Conservation (phyloP, 352 stramenopile species). For the Globisporangium cederbergense region DNA sequence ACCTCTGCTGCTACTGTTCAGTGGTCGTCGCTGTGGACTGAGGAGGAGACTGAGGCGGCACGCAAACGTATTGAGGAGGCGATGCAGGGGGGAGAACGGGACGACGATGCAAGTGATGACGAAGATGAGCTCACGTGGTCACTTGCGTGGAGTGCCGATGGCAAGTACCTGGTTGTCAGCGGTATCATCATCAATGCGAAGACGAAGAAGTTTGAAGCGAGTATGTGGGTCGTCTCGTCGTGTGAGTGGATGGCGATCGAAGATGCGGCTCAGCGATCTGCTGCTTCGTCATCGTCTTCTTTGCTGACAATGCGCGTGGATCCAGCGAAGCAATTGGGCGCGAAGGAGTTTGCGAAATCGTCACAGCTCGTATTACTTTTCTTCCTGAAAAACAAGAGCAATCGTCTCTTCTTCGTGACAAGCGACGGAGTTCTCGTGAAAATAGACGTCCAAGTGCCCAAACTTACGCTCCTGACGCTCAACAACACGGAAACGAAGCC, state of each 20-base stretch:
- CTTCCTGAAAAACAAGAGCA: slow-evolving; percentile 32
- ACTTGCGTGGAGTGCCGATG: slow-evolving; percentile 55
- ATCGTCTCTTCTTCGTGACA: slow-evolving; percentile 40
- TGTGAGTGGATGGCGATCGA: slow-evolving; percentile 34
- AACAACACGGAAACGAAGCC: slow-evolving; percentile 1
- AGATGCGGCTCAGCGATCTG: neutral
- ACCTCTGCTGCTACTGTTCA: neutral
- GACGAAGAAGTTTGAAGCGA: slow-evolving; percentile 18
- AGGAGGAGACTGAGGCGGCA: slow-evolving; percentile 5
- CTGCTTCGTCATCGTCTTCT: neutral
- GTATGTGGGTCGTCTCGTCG: slow-evolving; percentile 45
- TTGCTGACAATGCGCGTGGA: slow-evolving; percentile 32
- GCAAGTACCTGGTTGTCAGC: slow-evolving; percentile 42
- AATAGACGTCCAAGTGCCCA: slow-evolving; percentile 44
- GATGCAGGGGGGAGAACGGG: neutral
- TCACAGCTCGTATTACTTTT: slow-evolving; percentile 34
- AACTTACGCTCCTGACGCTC: slow-evolving; percentile 41
- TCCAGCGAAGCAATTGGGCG: slow-evolving; percentile 27
- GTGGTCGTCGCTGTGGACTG: neutral
- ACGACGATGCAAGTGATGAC: neutral
- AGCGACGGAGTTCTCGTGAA: slow-evolving; percentile 37
- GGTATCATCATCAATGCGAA: slow-evolving; percentile 23
- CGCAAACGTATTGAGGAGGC: slow-evolving; percentile 6
- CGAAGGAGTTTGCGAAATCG: slow-evolving; percentile 24
- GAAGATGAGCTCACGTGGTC: slow-evolving; percentile 18